These are phyloP conservation scores for Ogataea methylovora DNA, from an alignment of 805 yeast species.

Conservation along the genomic window DNA sequence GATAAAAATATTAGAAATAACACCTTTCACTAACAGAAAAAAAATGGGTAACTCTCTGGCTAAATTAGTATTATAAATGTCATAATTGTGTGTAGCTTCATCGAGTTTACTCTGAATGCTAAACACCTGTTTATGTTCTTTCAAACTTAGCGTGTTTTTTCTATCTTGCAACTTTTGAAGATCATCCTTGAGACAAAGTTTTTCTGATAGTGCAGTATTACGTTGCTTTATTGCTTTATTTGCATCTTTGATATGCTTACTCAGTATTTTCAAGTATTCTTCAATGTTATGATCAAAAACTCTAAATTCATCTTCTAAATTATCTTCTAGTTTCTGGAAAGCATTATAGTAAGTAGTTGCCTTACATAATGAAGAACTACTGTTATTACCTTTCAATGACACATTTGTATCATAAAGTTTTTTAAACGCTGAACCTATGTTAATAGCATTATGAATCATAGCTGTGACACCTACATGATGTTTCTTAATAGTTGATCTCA, in stretches of 20 bases:
- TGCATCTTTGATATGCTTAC: constrained; percentile 10
- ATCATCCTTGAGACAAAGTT: constrained; percentile 12
- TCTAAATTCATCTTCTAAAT: too few species aligned
- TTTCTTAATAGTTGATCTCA: too few species aligned
- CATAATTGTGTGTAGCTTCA: constrained; percentile 28
- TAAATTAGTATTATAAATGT: constrained; percentile 28
- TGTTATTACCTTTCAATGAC: too few species aligned
- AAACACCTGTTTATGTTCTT: constrained; percentile 28
- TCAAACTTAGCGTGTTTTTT: constrained; percentile 25
- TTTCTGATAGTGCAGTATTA: constrained; percentile 15
- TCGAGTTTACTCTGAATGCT: constrained; percentile 23
- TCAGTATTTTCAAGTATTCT: constrained; percentile 6
- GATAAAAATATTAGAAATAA: constrained; percentile 26
- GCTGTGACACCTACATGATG: too few species aligned
- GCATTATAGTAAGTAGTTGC: too few species aligned
- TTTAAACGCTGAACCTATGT: too few species aligned
- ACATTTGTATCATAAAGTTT: too few species aligned
- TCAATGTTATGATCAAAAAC: too few species aligned
- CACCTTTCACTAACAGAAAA: constrained; percentile 23
- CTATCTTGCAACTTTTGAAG: constrained; percentile 16
- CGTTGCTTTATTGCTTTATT: constrained; percentile 18
- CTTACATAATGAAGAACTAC: too few species aligned
- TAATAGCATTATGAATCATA: too few species aligned
- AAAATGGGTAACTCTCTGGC: constrained; percentile 42
- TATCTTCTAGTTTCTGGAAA: too few species aligned